A percentile compares a stretch with the other conserved stretches of the same genome.
Evolutionary conservation across 139 green algal genomes (phyloP).

Genomic region (Chlorella sp.): DNA sequence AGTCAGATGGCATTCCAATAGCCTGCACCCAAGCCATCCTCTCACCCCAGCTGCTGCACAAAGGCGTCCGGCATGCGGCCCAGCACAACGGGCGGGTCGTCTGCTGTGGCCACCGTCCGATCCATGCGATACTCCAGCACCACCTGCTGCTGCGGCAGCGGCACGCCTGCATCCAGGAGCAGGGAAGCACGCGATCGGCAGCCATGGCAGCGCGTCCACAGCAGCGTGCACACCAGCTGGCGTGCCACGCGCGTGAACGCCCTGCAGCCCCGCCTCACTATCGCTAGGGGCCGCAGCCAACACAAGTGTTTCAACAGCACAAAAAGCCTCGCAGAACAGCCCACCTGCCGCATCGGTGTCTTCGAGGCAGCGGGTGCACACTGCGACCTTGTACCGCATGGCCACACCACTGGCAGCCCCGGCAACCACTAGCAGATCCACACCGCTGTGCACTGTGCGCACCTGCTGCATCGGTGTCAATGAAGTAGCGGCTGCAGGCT

Average conservation of each 20-base stretch:
- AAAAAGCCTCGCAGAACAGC: too few relatives aligned
- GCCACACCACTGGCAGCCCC: constrained; percentile 58
- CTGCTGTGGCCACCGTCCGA: constrained; percentile 69
- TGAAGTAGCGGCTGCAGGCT: constrained; percentile 69
- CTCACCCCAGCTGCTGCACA: constrained; percentile 29
- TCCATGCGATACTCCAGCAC: constrained; percentile 64
- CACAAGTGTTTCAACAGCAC: too few relatives aligned
- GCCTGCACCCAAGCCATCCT: background rate
- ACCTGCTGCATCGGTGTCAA: constrained; percentile 67
- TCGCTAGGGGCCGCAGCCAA: too few relatives aligned
- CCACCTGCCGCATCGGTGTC: constrained; percentile 67
- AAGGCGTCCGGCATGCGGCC: constrained; percentile 61
- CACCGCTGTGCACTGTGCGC: too few relatives aligned
- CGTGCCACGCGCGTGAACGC: background rate
- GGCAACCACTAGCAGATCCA: too few relatives aligned
- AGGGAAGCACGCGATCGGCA: background rate
- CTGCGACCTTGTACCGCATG: constrained; percentile 91
- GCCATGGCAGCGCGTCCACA: too few relatives aligned
- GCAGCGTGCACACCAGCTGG: too few relatives aligned
- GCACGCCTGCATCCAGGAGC: constrained; percentile 19
- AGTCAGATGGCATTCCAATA: too few relatives aligned
- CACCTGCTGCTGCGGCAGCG: constrained; percentile 59
- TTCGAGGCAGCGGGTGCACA: constrained; percentile 72
- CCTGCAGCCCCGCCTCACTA: background rate
- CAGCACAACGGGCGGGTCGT: constrained; percentile 81